Base-by-base conservation (phyloP, 2,329 filamentous ascomycete species). In the Curvularia spicifera region DNA sequence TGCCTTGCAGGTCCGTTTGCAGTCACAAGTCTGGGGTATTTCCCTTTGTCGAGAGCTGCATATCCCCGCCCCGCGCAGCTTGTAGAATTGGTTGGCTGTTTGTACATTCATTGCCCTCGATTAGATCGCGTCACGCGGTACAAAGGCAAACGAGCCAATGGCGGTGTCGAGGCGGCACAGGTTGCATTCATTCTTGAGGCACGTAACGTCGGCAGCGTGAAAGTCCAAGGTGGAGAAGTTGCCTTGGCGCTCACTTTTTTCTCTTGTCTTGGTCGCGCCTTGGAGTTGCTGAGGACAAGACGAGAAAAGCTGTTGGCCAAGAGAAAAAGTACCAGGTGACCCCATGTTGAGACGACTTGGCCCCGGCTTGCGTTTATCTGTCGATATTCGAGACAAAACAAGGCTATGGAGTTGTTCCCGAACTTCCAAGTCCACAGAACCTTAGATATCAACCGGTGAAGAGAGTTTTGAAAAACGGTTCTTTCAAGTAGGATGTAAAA, bases 81-180 rank as follows among this genome's bases (percentile, higher is more conserved):
- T 45, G 48, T 37, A 44, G 28, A 18, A 33, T 10, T 24, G 20
- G 24, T 24, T 46, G 48, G 24, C 42, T 52, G 37, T 52, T 33
- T 24, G 28, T 33, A 39, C 33, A 26, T 46, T 52, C 40, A 40
- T 52, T 33, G 1, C 15, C 9, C 35, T 37, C 12, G 37, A 29
- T 51, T 42, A 35, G 8, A 22, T 20, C n/a, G 10, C 40, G 51
- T 56, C 53, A 52, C 42, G 53, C 53, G 53, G 40, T 33, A 40
- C 40, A 39, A 39, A 22, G 4, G 18, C 29, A 24, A 35, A 15
- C 31, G 22, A 45, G 10, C 53, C 53, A 52, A 52, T 56, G 15
- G 31, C 20, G 13, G n/a, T 10, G 22, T 40, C 47, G 13, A 37
- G 40, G 40, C 31, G 45, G 26, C 22, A 13, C 43, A 39, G 33